Evolutionary conservation across 1,284 basidiomycete genomes (phyloP).

Genomic region (Leccinum huronense): DNA sequence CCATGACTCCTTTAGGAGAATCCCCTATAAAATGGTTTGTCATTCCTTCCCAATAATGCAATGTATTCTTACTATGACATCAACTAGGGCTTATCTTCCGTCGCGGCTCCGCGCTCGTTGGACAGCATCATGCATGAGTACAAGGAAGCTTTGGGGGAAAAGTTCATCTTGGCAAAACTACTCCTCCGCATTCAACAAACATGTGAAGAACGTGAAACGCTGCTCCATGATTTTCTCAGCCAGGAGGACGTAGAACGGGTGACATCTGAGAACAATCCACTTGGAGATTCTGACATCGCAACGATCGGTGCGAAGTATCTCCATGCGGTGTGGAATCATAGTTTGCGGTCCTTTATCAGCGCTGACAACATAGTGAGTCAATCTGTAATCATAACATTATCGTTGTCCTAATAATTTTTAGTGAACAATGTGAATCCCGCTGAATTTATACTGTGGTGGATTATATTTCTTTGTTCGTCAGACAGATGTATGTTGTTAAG

Average conservation of each 20-base stretch:
- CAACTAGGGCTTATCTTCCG: not conserved
- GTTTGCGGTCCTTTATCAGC: not conserved
- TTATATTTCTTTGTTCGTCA: not conserved
- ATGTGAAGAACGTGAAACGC: not conserved
- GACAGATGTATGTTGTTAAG: not conserved
- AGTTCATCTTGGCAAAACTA: not conserved
- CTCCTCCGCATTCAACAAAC: conserved; percentile 1
- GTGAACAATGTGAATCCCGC: not conserved
- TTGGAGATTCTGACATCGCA: not conserved
- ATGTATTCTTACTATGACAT: not conserved
- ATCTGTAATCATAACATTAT: not conserved
- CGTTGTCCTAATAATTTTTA: not conserved
- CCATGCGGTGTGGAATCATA: not conserved
- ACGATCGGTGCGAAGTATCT: not conserved
- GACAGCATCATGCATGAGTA: not conserved
- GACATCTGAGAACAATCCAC: not conserved
- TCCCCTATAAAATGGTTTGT: not conserved
- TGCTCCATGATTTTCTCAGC: not conserved
- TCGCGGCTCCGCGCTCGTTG: not conserved
- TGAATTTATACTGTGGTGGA: not conserved
- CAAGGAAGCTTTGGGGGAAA: not conserved
- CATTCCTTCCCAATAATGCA: not conserved
- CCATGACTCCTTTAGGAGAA: not conserved
- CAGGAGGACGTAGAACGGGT: not conserved
- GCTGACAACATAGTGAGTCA: not conserved